These are phyloP conservation scores for Pythium vanterpoolii DNA, from an alignment of 352 stramenopile species.

Conservation along the genomic window DNA sequence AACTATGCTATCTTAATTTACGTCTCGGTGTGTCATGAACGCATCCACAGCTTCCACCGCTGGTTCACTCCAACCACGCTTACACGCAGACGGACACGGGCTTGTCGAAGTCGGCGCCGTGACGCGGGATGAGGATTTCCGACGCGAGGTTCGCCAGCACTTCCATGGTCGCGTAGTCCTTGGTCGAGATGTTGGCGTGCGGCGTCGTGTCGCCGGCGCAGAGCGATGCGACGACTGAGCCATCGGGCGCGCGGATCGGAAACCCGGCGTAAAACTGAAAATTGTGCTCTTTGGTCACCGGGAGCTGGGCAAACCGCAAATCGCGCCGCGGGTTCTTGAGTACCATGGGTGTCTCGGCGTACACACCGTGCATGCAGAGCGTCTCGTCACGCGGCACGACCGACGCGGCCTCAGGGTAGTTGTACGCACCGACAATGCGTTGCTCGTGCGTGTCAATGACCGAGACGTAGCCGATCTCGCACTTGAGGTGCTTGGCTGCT, in stretches of 20 bases:
- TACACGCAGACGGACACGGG: too few relatives aligned
- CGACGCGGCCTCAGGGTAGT: constrained; percentile 27
- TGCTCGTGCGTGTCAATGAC: constrained; percentile 39
- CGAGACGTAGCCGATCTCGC: constrained; percentile 63
- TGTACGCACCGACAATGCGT: constrained; percentile 44
- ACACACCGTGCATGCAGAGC: constrained; percentile 48
- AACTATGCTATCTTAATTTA: too few relatives aligned
- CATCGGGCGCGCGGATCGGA: constrained; percentile 41
- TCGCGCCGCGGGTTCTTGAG: constrained; percentile 63
- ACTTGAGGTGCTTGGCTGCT: constrained; percentile 46
- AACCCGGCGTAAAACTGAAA: constrained; percentile 71
- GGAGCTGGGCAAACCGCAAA: constrained; percentile 57
- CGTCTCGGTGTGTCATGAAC: too few relatives aligned
- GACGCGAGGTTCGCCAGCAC: constrained; percentile 46
- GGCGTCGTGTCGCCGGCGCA: constrained; percentile 38
- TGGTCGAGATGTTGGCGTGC: constrained; percentile 59
- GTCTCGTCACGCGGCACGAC: constrained; percentile 43
- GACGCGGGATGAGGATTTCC: constrained; percentile 30
- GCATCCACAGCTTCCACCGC: too few relatives aligned
- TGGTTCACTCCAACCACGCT: too few relatives aligned
- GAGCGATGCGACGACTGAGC: constrained; percentile 44
- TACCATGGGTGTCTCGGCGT: constrained; percentile 58
- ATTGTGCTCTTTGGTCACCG: constrained; percentile 37
- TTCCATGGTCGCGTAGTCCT: constrained; percentile 77
- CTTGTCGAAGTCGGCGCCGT: too few relatives aligned